phyloP scores from a whole-genome alignment of 2,329 filamentous ascomycete genomes.

The Penicillium griseofulvum region DNA sequence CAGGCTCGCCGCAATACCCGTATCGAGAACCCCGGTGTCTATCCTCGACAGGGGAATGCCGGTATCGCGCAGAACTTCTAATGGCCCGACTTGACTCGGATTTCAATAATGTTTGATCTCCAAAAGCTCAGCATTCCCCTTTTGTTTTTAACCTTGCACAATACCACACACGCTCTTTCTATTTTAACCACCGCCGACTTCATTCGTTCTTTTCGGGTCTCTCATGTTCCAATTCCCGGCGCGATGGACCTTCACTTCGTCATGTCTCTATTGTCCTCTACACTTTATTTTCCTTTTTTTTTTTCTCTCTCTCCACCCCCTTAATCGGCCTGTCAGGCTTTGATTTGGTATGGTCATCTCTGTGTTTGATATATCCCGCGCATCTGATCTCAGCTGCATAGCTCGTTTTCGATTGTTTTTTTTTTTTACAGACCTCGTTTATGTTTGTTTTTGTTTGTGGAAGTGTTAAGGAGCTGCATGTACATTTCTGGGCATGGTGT shows the following conservation, averaged over 20 bases:
- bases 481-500: slow-evolving; percentile 17
- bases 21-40: slow-evolving; percentile 87
- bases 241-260: slow-evolving; percentile 26
- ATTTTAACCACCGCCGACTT: slow-evolving; percentile 17
- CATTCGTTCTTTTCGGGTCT: slow-evolving; percentile 19
- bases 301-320: background rate
- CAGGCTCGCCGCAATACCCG: slow-evolving; percentile 87
- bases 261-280: slow-evolving; percentile 25
- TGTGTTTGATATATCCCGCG: slow-evolving; percentile 23
- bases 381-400: slow-evolving; percentile 20
- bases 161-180: slow-evolving; percentile 11
- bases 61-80: slow-evolving; percentile 97
- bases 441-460: background rate
- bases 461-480: slow-evolving; percentile 9
- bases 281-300: slow-evolving; percentile 9
- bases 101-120: background rate
- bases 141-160: slow-evolving; percentile 2
- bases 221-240: slow-evolving; percentile 19
- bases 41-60: slow-evolving; percentile 82
- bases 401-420: slow-evolving; percentile 9
- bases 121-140: slow-evolving; percentile 17
- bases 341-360: slow-evolving; percentile 11
- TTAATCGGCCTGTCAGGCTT: slow-evolving; percentile 9
- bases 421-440: background rate
- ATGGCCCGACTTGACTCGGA: slow-evolving; percentile 23